These are phyloP conservation scores for Fraxinus excelsior DNA, from an alignment of 257 asterid genomes.

Conservation along the genomic window DNA sequence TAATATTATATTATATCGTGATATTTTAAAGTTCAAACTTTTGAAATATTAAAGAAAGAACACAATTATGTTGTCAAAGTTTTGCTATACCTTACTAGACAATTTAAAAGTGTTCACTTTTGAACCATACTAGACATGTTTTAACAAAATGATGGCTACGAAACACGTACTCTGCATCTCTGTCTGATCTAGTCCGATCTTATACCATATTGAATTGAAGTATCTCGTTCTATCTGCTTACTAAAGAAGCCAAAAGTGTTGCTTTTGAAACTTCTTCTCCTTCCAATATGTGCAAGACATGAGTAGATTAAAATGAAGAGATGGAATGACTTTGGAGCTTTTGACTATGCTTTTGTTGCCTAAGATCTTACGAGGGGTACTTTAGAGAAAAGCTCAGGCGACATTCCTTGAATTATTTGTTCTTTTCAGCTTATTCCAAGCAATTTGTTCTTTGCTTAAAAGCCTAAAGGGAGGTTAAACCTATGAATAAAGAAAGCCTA, in stretches of 20 bases:
- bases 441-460: conserved; percentile 52
- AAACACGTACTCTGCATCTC: too few relatives aligned
- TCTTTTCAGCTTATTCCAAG: conserved; percentile 47
- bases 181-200: too few relatives aligned
- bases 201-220: not conserved
- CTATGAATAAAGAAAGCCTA: conserved; percentile 48
- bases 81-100: too few relatives aligned
- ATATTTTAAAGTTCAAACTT: too few relatives aligned
- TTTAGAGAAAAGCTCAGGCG: not conserved
- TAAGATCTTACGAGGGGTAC: conserved; percentile 27
- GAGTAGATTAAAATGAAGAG: conserved; percentile 11
- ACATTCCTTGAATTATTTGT: conserved; percentile 7
- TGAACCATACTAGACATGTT: too few relatives aligned
- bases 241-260: not conserved
- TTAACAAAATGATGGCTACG: too few relatives aligned
- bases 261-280: not conserved
- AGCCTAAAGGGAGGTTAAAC: conserved; percentile 23
- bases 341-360: conserved; percentile 58
- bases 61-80: too few relatives aligned
- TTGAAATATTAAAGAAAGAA: too few relatives aligned
- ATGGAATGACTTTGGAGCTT: conserved; percentile 40
- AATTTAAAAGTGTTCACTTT: too few relatives aligned
- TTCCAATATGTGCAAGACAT: not conserved
- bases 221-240: not conserved
- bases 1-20: too few relatives aligned